phyloP scores from a whole-genome alignment of 306 rosid species.

The Ammopiptanthus mongolicus region DNA sequence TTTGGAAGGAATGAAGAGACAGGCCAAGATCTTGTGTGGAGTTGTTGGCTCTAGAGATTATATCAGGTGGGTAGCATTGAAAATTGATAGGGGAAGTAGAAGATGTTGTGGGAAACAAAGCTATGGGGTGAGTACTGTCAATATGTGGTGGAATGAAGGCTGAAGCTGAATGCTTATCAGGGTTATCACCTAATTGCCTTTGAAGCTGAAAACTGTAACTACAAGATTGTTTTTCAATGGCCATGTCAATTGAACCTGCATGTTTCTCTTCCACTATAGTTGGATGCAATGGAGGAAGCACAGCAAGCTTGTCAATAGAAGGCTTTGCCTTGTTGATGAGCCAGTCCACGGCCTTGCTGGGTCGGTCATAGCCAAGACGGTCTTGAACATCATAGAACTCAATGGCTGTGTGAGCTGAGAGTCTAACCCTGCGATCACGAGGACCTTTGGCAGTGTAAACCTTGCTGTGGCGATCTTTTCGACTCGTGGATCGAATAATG shows the following conservation, averaged over 20 bases:
- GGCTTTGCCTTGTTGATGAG: constrained; percentile 73
- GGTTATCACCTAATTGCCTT: constrained; percentile 29
- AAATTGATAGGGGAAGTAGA: constrained; percentile 49
- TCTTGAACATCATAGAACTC: constrained; percentile 89
- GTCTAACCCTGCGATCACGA: constrained; percentile 63
- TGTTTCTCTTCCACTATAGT: constrained; percentile 21
- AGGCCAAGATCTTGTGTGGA: constrained; percentile 61
- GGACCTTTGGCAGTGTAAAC: constrained; percentile 76
- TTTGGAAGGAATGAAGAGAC: constrained; percentile 64
- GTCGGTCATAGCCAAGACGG: constrained; percentile 76
- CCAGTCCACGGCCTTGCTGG: constrained; percentile 91
- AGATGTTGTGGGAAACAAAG: constrained; percentile 54
- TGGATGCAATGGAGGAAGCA: constrained; percentile 70
- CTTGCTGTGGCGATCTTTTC: constrained; percentile 79
- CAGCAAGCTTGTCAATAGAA: constrained; percentile 68
- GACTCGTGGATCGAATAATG: constrained; percentile 63
- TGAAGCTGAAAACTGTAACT: constrained; percentile 45
- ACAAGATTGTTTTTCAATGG: constrained; percentile 24
- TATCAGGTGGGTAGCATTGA: constrained; percentile 36
- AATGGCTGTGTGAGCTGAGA: constrained; percentile 84
- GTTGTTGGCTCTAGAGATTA: constrained; percentile 29
- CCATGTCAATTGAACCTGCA: constrained; percentile 23
- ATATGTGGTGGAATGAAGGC: constrained; percentile 28
- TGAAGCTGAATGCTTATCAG: constrained; percentile 20
- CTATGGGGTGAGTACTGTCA: constrained; percentile 31